Evolutionary conservation across 2,329 filamentous ascomycete species (phyloP).

Genomic region (Cladophialophora carrionii): DNA sequence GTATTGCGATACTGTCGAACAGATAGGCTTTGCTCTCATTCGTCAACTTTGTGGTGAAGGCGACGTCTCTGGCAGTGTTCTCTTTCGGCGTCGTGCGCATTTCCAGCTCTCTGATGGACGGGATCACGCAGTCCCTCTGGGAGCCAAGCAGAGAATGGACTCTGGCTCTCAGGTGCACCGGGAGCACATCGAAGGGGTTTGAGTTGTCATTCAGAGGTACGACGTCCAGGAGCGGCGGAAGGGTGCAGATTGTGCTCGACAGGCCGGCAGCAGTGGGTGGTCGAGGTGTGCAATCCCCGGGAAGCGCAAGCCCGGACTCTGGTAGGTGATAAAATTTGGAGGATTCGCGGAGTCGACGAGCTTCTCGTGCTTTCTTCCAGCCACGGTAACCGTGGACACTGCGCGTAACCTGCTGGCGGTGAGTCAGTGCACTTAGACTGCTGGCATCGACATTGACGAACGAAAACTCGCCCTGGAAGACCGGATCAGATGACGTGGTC

Average conservation of each 20-base stretch:
- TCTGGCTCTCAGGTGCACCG: constrained; percentile 3
- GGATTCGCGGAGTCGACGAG: constrained; percentile 16
- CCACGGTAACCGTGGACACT: constrained; percentile 18
- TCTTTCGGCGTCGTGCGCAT: constrained; percentile 10
- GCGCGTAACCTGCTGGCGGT: constrained; percentile 12
- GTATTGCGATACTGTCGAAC: constrained; percentile 18
- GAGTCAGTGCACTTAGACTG: constrained; percentile 9
- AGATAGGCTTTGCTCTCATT: constrained; percentile 16
- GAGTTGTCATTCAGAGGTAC: constrained; percentile 9
- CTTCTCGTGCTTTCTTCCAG: constrained; percentile 16
- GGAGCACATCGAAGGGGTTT: constrained; percentile 1
- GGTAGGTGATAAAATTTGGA: constrained; percentile 10
- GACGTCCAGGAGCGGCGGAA: constrained; percentile 11
- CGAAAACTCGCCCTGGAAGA: constrained; percentile 13
- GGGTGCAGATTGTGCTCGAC: constrained; percentile 1
- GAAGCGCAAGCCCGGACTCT: neutral
- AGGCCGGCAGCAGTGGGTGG: neutral
- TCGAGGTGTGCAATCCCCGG: neutral
- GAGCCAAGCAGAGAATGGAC: constrained; percentile 15
- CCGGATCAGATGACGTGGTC: neutral
- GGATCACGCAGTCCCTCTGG: constrained; percentile 16
- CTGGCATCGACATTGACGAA: constrained; percentile 20
- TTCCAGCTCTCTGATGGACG: constrained; percentile 14
- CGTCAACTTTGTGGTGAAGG: constrained; percentile 17
- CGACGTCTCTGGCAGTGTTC: constrained; percentile 4